Percentiles rank a stretch among this genome's conserved stretches.
Conservation (phyloP, 192 early-diverging fungal species). For the Backusella circina region DNA sequence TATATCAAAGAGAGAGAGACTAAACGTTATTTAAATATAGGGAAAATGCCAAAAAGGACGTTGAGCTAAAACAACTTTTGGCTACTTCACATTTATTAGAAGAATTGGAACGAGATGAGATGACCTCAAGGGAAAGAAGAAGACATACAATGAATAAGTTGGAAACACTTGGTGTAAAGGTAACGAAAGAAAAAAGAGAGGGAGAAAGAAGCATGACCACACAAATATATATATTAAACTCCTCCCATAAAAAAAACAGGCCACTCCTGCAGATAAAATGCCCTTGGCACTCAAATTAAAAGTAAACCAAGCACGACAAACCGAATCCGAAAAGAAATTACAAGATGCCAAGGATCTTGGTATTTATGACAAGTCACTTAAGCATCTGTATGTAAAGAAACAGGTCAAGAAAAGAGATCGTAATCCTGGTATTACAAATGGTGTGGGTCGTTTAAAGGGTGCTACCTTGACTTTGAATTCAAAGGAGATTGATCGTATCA, state of each 20-base stretch:
- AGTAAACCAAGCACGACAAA: conserved; percentile 29
- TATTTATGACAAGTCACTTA: conserved; percentile 37
- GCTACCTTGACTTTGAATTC: conserved; percentile 37
- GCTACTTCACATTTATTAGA: conserved; percentile 38
- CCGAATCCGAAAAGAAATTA: conserved; percentile 18
- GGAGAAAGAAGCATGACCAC: too few relatives aligned
- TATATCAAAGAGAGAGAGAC: too few relatives aligned
- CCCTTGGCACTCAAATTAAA: conserved; percentile 33
- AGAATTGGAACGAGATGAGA: conserved; percentile 41
- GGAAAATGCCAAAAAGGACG: conserved; percentile 31
- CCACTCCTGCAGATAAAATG: conserved; percentile 16
- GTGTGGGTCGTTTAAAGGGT: conserved; percentile 40
- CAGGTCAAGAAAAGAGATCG: conserved; percentile 17
- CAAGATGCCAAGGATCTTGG: conserved; percentile 44
- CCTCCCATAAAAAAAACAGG: background rate
- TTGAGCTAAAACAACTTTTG: conserved; percentile 37
- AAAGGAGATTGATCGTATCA: conserved; percentile 32
- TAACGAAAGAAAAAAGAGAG: background rate
- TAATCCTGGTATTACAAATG: conserved; percentile 37
- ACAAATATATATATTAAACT: too few relatives aligned
- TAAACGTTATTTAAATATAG: conserved; percentile 1
- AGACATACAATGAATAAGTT: conserved; percentile 34
- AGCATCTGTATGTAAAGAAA: conserved; percentile 35
- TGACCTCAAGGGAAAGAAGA: conserved; percentile 38
- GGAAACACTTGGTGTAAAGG: conserved; percentile 35